Base-by-base conservation (phyloP, 768 basidiomycete genomes). In the Russula dissimulans region DNA sequence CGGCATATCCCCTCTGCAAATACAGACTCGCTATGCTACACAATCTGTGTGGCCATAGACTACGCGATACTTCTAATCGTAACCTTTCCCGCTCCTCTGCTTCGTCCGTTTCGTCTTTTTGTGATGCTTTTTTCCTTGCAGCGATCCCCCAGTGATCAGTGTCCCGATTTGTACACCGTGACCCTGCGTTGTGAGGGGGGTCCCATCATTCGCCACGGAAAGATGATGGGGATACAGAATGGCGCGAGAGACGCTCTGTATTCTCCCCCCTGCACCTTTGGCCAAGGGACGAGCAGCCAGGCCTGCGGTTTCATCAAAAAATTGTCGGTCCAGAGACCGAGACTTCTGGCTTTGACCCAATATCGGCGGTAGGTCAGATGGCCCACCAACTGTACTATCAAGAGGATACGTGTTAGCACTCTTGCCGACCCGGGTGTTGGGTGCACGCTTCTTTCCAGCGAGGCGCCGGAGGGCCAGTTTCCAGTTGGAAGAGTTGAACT, bases 41-140 rank as follows among this genome's bases (percentile, higher is more conserved):
- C 34, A 36, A 5, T 5, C 5, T 36, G 34, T 10, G 34, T 1
- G 34, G 10, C 10, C 7, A 36, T 10, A 36, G 10, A 36, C 10
- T 36, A 36, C 34, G 10, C 34, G 34, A 36, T 10, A 10, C 5
- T 36, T 46, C 56, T 69, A 81, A 71, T 97, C 95, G 67, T 97
- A 98, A 26, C 95, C 95, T 68, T 83, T 87, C 14, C 95, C 95
- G 69, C 91, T 93, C 63, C 95, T 78, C 72, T 95, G 89, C 75
- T 98, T 98, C 50, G 81, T 81, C 50, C 85, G 75, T 69, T 88
- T 86, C 73, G 79, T 74, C 69, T 86, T 88, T 74, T 92, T 97
- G 76, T 92, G 89, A 65, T 84, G 85, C 70, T 91, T 93, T 77
- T 95, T 95, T 15, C 80, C 82, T 1, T 71, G 66, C 17, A 66